phyloP scores from a whole-genome alignment of 192 early-diverging fungal species.

The Geosiphon pyriformis region DNA sequence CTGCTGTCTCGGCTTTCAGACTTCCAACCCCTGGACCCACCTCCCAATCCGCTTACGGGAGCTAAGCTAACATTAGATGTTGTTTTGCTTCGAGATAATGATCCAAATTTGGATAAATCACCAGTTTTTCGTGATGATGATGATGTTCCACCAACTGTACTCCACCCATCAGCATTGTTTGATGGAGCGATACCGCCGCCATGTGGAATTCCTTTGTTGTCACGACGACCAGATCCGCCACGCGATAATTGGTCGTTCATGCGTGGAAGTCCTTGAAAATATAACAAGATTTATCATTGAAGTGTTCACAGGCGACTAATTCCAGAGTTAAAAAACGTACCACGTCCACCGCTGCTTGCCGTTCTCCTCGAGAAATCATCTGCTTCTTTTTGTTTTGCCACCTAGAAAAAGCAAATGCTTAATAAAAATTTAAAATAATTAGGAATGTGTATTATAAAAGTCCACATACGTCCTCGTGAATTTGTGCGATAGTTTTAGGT shows the following conservation, averaged over 20 bases:
- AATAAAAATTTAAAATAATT: not conserved
- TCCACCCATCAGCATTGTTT: conserved; percentile 66
- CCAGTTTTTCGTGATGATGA: conserved; percentile 51
- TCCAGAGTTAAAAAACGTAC: too few species aligned
- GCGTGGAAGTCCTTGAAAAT: conserved; percentile 41
- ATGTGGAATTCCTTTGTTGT: conserved; percentile 33
- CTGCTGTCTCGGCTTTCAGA: conserved; percentile 40
- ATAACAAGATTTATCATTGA: not conserved
- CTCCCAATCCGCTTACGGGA: conserved; percentile 41
- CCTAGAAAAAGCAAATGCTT: conserved; percentile 21
- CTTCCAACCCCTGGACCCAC: conserved; percentile 43
- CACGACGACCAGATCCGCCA: conserved; percentile 53
- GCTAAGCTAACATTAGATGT: conserved; percentile 45
- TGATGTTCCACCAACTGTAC: conserved; percentile 49
- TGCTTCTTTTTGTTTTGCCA: conserved; percentile 66
- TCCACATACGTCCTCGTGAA: conserved; percentile 62
- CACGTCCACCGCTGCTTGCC: conserved; percentile 55
- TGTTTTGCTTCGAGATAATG: conserved; percentile 54
- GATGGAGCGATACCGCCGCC: conserved; percentile 34
- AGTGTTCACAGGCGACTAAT: too few species aligned
- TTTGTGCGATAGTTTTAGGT: conserved; percentile 89
- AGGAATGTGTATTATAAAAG: not conserved
- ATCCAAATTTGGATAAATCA: conserved; percentile 74
- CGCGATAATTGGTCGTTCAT: conserved; percentile 56
- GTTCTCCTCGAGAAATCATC: conserved; percentile 64